Evolutionary conservation across 1,284 basidiomycete genomes (phyloP), one percentile per base, ranked within the genome.

Genomic region (Puccinia sorghi): DNA sequence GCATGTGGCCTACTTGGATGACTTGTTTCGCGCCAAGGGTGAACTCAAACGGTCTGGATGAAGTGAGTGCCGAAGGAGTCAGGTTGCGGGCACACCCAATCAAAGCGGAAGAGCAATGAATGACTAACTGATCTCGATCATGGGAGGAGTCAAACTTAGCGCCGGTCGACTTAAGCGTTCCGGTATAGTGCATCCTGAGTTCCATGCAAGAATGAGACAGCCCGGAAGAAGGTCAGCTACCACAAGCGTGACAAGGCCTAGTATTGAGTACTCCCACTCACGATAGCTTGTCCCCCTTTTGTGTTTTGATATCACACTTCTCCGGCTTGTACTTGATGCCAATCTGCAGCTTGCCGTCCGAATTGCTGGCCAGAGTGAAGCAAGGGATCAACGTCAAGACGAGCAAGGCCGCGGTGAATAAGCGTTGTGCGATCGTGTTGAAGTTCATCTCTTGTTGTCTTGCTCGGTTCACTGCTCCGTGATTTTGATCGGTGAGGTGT

Each of bases 11-110:
- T 41, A 66, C 80, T 67, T 80, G 72, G 81, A 85, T 85, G 1
- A 85, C 84, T 69, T 84, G 83, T 22, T 83, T 83, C 12, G 67
- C 69, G 54, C 84, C 84, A 25, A 85, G 80, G 81, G 80, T 69
- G n/a, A 80, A 71, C 1, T 71, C 57, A 56, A 75, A 76, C 8
- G 76, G 76, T 50, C 76, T 79, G 41, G 37, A 64, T 7, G 54
- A 3, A 22, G 70, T 64, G 2, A 43, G 46, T n/a, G 8, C 25
- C 25, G 20, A 70, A n/a, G 50, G 61, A 64, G 59, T n/a, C 37
- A 63, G 32, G 32, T 12, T 63, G 39, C n/a, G n/a, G n/a, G n/a
- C n/a, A 39, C 8, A 7, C 9, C 9, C 8, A 12, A 46, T 41
- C n/a, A n/a, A 46, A n/a, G 41, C 46, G 17, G 5, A n/a, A 32